Evolutionary conservation across 225 moss, liverwort and hornwort genomes (phyloP), one percentile per base, ranked within the genome.

Genomic region (Pseudoscleropodium purum): DNA sequence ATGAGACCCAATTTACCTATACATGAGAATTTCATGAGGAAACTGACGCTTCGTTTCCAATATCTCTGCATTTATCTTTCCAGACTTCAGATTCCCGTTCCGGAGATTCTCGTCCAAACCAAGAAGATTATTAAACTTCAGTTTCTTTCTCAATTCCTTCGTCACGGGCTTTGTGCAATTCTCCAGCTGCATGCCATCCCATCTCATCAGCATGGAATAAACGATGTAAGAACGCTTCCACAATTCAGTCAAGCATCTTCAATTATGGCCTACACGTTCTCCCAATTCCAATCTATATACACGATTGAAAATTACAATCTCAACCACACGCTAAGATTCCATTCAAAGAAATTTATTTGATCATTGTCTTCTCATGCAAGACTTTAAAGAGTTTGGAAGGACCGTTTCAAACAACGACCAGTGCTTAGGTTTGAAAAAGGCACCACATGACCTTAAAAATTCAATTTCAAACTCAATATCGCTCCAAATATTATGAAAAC

Each of bases 21-120:
- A 96, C 80, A 99, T 85, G 70, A 99, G 94, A 39, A 99, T 90
- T 91, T 99, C 99, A 75, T 97, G 97, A 87, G 99, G 99, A 61
- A 94, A 97, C 75, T 93, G 92, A 64, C 99, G 88, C 89, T 97
- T 99, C 84, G 95, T 94, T 61, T 96, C 95, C 81, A 99, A 77
- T 14, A 96, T 90, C 89, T 99, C 96, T 34, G 87, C 90, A 54
- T 94, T 93, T 18, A 97, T 88, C 39, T 90, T 92, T 36, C 97
- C 97, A 45, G 91, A 89, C 87, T 94, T 97, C 80, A 99, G 56
- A 66, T 82, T 97, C 27, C 97, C 99, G 66, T 96, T 91, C 9
- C 94, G 92, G 10, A 99, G 96, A 62, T 80, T 92, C 81, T 92
- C 89, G 84, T 99, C 92, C 81, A 99, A 87, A 64, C 99, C 99